Percentiles rank a stretch among this genome's conserved stretches.
phyloP scores from a whole-genome alignment of 2,329 filamentous ascomycete species.

The Alternaria sp. region DNA sequence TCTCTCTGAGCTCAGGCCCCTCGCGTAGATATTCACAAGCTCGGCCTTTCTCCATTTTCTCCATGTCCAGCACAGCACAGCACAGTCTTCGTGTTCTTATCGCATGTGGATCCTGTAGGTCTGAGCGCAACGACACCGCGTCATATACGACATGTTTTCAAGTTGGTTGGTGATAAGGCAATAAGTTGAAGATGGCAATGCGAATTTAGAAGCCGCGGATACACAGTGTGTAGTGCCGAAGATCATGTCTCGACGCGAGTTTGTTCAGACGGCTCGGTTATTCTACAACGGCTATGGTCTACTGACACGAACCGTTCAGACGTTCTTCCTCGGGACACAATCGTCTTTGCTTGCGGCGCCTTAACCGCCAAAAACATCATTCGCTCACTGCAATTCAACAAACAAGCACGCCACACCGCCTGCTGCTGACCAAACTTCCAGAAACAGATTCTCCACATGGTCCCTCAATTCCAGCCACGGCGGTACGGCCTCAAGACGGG shows the following conservation, averaged over 20 bases:
- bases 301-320: neutral
- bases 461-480: neutral
- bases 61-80: neutral
- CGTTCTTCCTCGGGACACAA: neutral
- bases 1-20: slow-evolving; percentile 7
- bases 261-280: neutral
- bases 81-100: slow-evolving; percentile 9
- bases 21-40: slow-evolving; percentile 11
- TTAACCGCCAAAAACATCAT: slow-evolving; percentile 6
- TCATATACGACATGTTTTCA: neutral
- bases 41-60: neutral
- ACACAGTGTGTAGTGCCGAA: neutral
- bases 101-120: slow-evolving; percentile 1
- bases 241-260: neutral
- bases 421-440: neutral
- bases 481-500: neutral
- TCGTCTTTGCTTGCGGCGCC: neutral
- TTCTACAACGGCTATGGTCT: neutral
- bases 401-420: slow-evolving; percentile 24
- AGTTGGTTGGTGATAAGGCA: neutral
- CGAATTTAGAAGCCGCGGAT: neutral
- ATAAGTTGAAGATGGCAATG: neutral
- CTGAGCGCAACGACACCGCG: neutral
- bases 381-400: neutral
- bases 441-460: neutral